Percentiles rank a stretch among this genome's conserved stretches.
These are phyloP conservation scores for Neocallimastix lanati DNA, from an alignment of 192 early-diverging fungal genomes.

Conservation along the genomic window DNA sequence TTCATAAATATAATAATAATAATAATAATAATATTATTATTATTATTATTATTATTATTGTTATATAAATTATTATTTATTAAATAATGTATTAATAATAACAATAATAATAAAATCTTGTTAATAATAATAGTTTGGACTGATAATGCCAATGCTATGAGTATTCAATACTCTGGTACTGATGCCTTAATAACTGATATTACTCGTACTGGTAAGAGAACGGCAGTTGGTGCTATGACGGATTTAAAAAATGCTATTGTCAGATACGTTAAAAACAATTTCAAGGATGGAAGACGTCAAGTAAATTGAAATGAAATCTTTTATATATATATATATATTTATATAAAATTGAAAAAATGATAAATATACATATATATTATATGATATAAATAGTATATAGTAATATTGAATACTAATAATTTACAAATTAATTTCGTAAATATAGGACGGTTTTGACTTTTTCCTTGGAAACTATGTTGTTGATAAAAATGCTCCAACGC, in stretches of 20 bases:
- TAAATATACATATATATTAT: background rate
- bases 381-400: background rate
- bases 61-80: no score
- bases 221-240: conserved; percentile 54
- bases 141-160: conserved; percentile 88
- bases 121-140: conserved; percentile 92
- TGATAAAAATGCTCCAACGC: background rate
- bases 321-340: no score
- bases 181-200: conserved; percentile 96
- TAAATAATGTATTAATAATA: no score
- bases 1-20: no score
- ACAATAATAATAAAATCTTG: no score
- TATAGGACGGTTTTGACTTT: conserved; percentile 69
- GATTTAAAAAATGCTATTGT: conserved; percentile 65
- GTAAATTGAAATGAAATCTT: no score
- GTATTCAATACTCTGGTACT: conserved; percentile 81
- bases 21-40: no score
- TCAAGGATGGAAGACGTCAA: conserved; percentile 79
- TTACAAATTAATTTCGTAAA: background rate
- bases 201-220: conserved; percentile 83
- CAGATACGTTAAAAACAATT: conserved; percentile 89
- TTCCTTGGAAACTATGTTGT: conserved; percentile 51
- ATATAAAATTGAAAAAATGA: background rate
- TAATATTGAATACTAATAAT: background rate
- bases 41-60: no score